Percentiles rank a stretch among this genome's conserved stretches.
Evolutionary conservation across 2,329 filamentous ascomycete genomes (phyloP).

Genomic region (Rhinocladiella mackenziei): DNA sequence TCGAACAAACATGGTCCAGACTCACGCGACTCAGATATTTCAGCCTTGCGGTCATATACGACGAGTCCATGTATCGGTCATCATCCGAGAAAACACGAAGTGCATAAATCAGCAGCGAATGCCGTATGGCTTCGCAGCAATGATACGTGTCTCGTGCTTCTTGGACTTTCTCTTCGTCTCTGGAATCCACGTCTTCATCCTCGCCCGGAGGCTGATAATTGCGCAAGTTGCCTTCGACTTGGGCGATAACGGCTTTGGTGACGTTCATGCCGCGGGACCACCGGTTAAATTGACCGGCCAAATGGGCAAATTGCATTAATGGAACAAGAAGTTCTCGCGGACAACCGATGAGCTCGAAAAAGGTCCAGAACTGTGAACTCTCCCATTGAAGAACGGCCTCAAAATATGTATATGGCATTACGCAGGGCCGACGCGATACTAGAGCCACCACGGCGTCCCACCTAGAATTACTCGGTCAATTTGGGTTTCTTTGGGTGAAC

Average conservation of each 20-base stretch:
- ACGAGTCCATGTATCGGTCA: background rate
- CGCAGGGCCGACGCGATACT: conserved; percentile 4
- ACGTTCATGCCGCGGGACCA: background rate
- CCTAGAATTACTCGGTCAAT: background rate
- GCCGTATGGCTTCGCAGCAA: conserved; percentile 13
- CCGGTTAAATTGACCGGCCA: conserved; percentile 1
- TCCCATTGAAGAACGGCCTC: conserved; percentile 8
- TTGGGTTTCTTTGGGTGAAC: background rate
- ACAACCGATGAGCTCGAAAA: conserved; percentile 10
- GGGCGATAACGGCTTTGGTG: conserved; percentile 10
- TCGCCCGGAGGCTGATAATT: conserved; percentile 10
- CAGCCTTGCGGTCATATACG: background rate
- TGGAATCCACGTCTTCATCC: conserved; percentile 2
- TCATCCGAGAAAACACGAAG: conserved; percentile 13
- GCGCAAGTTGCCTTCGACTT: conserved; percentile 9
- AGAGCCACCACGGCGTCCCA: conserved; percentile 12
- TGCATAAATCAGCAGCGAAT: conserved; percentile 15
- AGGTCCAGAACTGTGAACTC: conserved; percentile 5
- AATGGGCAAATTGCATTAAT: conserved; percentile 9
- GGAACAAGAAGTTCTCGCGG: conserved; percentile 7
- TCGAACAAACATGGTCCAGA: conserved; percentile 14
- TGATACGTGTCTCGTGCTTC: conserved; percentile 13
- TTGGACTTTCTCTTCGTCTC: conserved; percentile 13
- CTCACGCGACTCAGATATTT: conserved; percentile 3
- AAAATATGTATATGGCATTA: conserved; percentile 13